Evolutionary conservation across 306 rosid species (phyloP).

Genomic region (Inga laurina): DNA sequence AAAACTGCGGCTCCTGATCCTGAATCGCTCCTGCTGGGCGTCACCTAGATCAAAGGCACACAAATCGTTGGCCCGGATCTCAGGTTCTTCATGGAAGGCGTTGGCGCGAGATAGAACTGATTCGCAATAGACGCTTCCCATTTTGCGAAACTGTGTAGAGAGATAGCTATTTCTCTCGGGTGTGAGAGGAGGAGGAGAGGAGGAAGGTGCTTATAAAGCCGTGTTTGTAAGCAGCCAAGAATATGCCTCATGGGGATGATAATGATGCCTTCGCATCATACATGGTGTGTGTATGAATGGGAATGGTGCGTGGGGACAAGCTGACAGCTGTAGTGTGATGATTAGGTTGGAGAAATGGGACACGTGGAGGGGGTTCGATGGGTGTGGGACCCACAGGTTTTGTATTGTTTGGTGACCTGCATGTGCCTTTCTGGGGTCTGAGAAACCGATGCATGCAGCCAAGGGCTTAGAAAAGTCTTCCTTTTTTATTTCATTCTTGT

Average conservation of each 20-base stretch:
- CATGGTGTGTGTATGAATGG: not conserved
- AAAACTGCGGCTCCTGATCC: conserved; percentile 4
- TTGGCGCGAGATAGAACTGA: conserved; percentile 17
- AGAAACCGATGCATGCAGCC: not conserved
- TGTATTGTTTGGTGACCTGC: not conserved
- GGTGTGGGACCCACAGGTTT: not conserved
- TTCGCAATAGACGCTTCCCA: conserved; percentile 19
- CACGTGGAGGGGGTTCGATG: not conserved
- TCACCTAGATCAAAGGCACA: not conserved
- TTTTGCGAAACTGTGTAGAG: not conserved
- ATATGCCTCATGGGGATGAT: not conserved
- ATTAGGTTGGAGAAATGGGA: not conserved
- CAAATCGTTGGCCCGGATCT: not conserved
- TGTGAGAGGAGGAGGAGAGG: not conserved
- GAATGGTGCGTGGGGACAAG: not conserved
- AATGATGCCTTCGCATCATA: not conserved
- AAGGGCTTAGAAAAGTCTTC: not conserved
- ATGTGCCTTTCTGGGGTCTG: conserved; percentile 11
- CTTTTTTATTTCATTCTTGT: not conserved
- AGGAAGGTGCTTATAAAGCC: conserved; percentile 7
- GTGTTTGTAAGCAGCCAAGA: not conserved
- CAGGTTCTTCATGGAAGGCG: not conserved
- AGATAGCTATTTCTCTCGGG: not conserved
- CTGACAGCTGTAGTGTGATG: conserved; percentile 13
- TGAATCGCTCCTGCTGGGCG: not conserved